phyloP scores from a whole-genome alignment of 208 protist genomes.

The Leishmania major region DNA sequence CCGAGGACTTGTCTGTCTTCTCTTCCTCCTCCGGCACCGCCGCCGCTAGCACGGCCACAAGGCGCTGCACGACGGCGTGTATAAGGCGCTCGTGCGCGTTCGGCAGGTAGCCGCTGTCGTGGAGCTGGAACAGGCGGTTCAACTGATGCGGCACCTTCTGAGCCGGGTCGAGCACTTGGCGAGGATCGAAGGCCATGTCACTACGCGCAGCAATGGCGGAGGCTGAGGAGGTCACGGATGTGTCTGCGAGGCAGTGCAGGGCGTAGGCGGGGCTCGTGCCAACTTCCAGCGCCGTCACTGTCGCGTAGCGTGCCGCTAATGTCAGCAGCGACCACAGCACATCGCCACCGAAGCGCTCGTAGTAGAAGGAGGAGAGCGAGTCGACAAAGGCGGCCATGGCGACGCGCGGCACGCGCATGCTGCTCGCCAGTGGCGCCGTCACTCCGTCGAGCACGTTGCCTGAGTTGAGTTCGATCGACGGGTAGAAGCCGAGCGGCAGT shows the following conservation, averaged over 20 bases:
- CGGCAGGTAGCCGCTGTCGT: constrained; percentile 29
- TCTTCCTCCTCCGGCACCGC: constrained; percentile 6
- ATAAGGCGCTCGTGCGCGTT: constrained; percentile 31
- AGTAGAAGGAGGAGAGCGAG: constrained; percentile 24
- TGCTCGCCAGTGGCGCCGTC: constrained; percentile 16
- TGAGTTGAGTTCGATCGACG: constrained; percentile 34
- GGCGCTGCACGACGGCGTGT: constrained; percentile 23
- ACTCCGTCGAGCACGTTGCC: constrained; percentile 18
- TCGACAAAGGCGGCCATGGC: constrained; percentile 28
- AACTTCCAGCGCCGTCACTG: constrained; percentile 31
- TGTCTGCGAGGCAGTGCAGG: constrained; percentile 7
- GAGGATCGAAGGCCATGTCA: constrained; percentile 25
- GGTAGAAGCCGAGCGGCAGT: constrained; percentile 36
- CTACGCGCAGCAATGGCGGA: not conserved
- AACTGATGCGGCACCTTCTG: constrained; percentile 29
- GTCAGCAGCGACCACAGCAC: constrained; percentile 31
- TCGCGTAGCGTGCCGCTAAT: constrained; percentile 19
- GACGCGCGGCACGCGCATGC: constrained; percentile 20
- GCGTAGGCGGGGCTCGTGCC: constrained; percentile 35
- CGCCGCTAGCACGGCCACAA: constrained; percentile 23
- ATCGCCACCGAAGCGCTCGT: constrained; percentile 30
- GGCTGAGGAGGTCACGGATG: not conserved
- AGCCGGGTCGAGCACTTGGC: constrained; percentile 18
- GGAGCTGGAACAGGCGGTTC: constrained; percentile 27
- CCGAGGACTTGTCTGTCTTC: not conserved